These are phyloP conservation scores for Pichia insulana DNA, from an alignment of 805 yeast species.

Conservation along the genomic window DNA sequence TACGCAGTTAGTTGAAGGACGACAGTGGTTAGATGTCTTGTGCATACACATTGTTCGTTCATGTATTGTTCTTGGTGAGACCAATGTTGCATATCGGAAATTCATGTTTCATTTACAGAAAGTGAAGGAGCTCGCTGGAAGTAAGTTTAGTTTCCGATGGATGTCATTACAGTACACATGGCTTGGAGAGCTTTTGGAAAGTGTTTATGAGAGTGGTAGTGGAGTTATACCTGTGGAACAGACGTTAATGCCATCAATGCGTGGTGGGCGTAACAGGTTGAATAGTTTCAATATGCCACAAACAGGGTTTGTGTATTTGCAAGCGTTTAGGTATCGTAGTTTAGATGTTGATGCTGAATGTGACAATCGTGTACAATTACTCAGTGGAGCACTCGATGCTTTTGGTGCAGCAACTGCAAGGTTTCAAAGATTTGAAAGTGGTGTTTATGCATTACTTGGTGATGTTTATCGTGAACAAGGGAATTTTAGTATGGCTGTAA, in stretches of 20 bases:
- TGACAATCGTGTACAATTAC: slow-evolving; percentile 19
- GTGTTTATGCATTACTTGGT: slow-evolving; percentile 42
- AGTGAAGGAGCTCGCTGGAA: slow-evolving; percentile 24
- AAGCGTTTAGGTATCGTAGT: slow-evolving; percentile 21
- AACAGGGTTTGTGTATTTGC: slow-evolving; percentile 34
- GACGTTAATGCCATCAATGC: slow-evolving; percentile 25
- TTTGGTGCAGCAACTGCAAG: slow-evolving; percentile 29
- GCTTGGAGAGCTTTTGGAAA: slow-evolving; percentile 49
- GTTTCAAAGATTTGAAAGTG: slow-evolving; percentile 33
- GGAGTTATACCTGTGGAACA: slow-evolving; percentile 30
- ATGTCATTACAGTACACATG: slow-evolving; percentile 52
- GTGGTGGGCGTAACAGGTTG: slow-evolving; percentile 7
- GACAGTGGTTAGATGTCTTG: slow-evolving; percentile 48
- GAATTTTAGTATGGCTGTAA: slow-evolving; percentile 34
- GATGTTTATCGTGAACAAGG: slow-evolving; percentile 31
- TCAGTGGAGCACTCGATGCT: slow-evolving; percentile 30
- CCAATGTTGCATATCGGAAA: slow-evolving; percentile 51
- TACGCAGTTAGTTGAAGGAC: slow-evolving; percentile 34
- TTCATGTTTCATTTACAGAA: slow-evolving; percentile 56
- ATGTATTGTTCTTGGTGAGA: slow-evolving; percentile 49
- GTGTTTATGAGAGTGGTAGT: slow-evolving; percentile 17
- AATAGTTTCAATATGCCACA: slow-evolving; percentile 32
- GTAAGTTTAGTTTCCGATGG: slow-evolving; percentile 35
- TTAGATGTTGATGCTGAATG: not conserved
- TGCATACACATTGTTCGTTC: slow-evolving; percentile 57